Conservation (phyloP, 441 rosid genomes). For the Geranium incanum region DNA sequence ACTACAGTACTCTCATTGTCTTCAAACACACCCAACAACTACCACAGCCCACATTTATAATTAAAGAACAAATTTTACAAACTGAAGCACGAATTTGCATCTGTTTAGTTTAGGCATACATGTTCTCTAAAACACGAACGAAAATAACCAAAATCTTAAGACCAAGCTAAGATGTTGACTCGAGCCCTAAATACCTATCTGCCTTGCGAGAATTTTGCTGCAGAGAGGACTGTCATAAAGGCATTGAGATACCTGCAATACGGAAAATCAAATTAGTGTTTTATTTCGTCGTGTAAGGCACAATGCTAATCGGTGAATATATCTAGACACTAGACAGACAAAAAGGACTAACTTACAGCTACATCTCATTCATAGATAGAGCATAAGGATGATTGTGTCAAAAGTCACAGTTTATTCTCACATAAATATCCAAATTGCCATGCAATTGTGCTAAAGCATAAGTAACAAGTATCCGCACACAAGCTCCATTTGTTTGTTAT, state of each 20-base stretch:
- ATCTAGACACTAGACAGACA: slow-evolving; percentile 3
- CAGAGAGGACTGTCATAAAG: slow-evolving; percentile 7
- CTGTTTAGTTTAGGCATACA: neutral
- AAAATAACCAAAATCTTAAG: neutral
- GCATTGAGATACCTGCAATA: slow-evolving; percentile 10
- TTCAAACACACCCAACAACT: neutral
- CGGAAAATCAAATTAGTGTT: neutral
- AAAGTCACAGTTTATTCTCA: neutral
- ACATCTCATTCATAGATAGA: neutral
- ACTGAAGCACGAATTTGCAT: slow-evolving; percentile 1
- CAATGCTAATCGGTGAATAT: neutral
- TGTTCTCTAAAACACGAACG: neutral
- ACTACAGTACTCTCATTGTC: no score
- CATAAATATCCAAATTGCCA: slow-evolving; percentile 1
- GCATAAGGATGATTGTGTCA: slow-evolving; percentile 1
- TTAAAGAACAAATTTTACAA: neutral
- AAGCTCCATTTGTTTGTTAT: neutral
- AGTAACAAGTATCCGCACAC: neutral
- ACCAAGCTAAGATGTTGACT: neutral
- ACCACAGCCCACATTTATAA: neutral
- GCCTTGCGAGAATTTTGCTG: slow-evolving; percentile 5
- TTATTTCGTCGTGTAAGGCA: neutral
- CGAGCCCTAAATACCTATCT: neutral
- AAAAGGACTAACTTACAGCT: neutral
- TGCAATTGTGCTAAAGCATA: neutral